Evolutionary conservation across 371 early-diverging fungal genomes (phyloP), one percentile per base, ranked within the genome.

Genomic region (Mucor irregularis): DNA sequence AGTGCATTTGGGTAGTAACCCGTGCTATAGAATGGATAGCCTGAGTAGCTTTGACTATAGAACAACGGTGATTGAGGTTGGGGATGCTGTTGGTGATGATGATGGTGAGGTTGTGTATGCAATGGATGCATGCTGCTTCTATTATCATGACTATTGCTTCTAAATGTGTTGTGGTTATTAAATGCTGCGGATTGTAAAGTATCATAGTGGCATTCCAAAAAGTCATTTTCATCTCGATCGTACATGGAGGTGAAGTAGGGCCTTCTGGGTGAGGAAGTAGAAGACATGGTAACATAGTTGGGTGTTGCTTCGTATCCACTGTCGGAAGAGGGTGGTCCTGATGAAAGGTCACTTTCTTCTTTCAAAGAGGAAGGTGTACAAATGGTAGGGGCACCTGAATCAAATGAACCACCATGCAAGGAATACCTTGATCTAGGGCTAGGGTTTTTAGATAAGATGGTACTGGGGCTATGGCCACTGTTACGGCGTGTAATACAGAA

Each of bases 401-500:
- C 63, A 53, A 63, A 56, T 25, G 63, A 58, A 24, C 44, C 53
- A 14, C 33, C 64, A 45, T 64, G 59, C 39, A 53, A 43, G 5
- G 57, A 37, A 19, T 61, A 66, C 11, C 66, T 26, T n/a, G 56
- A 51, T 14, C 53, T 52, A 31, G 64, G 61, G 34, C 61, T 66
- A 11, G 56, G 22, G 24, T 45, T 49, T 22, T 64, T 68, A 13
- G 56, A 21, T 5, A 30, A 11, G 3, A 49, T 25, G n/a, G 49
- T 42, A 30, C 43, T 58, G 4, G 71, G 71, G 21, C 65, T 65
- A 49, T 69, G 69, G 7, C 71, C 62, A 35, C 67, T 59, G 21
- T 70, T 70, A n/a, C 71, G 54, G 19, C 66, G 58, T n/a, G 62
- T 57, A 24, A 69, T 69, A 39, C 69, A 69, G 14, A 62, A 69